phyloP scores from a whole-genome alignment of 768 basidiomycete genomes.

The Xerocomellus amylosporus region DNA sequence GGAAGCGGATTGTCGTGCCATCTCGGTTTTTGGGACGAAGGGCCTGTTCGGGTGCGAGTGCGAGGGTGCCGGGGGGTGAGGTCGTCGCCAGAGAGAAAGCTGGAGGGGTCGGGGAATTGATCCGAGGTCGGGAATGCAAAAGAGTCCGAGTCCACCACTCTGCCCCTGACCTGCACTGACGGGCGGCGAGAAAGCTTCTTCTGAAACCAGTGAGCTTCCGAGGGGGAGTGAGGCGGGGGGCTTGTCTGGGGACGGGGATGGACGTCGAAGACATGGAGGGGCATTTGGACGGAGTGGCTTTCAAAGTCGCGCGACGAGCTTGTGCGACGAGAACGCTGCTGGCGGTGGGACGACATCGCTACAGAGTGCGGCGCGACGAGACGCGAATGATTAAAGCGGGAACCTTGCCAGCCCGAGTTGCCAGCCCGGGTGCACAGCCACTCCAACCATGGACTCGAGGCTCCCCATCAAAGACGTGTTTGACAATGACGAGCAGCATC shows the following conservation, averaged over 20 bases:
- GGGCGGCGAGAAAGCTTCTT: slow-evolving; percentile 27
- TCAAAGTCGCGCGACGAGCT: slow-evolving; percentile 55
- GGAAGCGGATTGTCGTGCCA: slow-evolving; percentile 49
- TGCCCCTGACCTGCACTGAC: slow-evolving; percentile 24
- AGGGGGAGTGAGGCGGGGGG: slow-evolving; percentile 31
- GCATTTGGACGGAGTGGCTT: slow-evolving; percentile 20
- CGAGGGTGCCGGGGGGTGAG: slow-evolving; percentile 43
- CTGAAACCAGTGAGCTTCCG: slow-evolving; percentile 8
- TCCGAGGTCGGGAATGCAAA: slow-evolving; percentile 30
- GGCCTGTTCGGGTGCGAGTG: slow-evolving; percentile 57
- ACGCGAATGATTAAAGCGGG: too few species aligned
- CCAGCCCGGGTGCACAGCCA: slow-evolving; percentile 1
- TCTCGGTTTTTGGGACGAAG: slow-evolving; percentile 40
- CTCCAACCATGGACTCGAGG: background rate
- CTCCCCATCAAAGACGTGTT: slow-evolving; percentile 34
- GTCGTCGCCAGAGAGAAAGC: slow-evolving; percentile 25
- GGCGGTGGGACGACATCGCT: slow-evolving; percentile 13
- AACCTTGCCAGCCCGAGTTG: too few species aligned
- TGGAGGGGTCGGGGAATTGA: slow-evolving; percentile 25
- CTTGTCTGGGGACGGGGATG: slow-evolving; percentile 42
- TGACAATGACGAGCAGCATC: slow-evolving; percentile 39
- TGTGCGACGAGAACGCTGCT: slow-evolving; percentile 10
- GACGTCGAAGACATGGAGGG: slow-evolving; percentile 37
- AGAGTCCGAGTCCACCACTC: slow-evolving; percentile 27
- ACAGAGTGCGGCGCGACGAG: background rate